Base-by-base conservation (phyloP, 257 asterid species). In the Anisodus acutangulus region DNA sequence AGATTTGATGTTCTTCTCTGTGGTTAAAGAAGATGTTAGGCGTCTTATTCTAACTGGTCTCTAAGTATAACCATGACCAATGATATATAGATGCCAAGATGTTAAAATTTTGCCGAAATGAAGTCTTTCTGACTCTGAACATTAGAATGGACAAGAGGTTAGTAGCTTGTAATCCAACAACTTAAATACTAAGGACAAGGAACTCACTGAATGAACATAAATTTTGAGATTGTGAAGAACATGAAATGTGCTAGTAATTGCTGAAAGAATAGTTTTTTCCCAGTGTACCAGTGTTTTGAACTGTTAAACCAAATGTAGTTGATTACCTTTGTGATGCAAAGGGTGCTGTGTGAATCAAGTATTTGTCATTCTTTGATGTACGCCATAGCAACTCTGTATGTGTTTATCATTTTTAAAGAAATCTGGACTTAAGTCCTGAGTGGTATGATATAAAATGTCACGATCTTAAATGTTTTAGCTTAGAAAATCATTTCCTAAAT, bases 11-110 rank as follows among this genome's bases (percentile, higher is more conserved):
- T 53, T 78, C 49, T 31, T 78, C 81, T 78, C 26, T 53, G 49
- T 53, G 49, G 13, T 53, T 53, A 78, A 12, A 78, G 49, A 76
- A 78, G 66, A 53, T 76, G 82, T 78, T 54, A 78, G 13, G 31
- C 82, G 31, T 53, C 49, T 74, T 78, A 53, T 53, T 78, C 41
- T 53, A 17, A 26, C 4, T 2, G 31, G 64, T 15, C 19, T 3
- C 3, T 31, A 78, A 26, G 64, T 78, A 4, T 31, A 78, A 3
- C 47, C 63, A 13, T 26, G 26, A 76, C 35, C 81, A 7, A 49
- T 49, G 62, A 76, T 31, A 26, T 78, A 26, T 78, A 53, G 64
- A 31, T 54, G 4, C 45, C 62, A 76, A 76, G 81, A 76, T 22
- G 22, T 22, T 12, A 51, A 26, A 78, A 53, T 66, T 53, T 31